Evolutionary conservation across 1,284 basidiomycete genomes (phyloP).

Genomic region (Austropuccinia psidii): DNA sequence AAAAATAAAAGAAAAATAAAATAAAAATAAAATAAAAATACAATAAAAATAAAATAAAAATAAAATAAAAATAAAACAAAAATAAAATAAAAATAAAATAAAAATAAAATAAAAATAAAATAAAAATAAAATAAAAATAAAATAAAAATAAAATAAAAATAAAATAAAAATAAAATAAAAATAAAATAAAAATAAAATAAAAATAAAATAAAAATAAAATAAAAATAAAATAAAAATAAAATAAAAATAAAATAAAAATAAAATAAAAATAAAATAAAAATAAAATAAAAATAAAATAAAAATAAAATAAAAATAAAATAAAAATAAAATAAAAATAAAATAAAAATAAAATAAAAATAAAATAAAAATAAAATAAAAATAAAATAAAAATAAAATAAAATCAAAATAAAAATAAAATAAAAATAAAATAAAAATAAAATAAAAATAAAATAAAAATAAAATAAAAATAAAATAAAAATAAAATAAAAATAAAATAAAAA

Average conservation of each 20-base stretch:
- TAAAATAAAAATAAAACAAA: background rate
- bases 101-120: background rate
- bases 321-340: background rate
- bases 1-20: background rate
- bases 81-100: background rate
- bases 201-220: background rate
- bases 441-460: background rate
- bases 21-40: background rate
- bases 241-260: background rate
- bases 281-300: background rate
- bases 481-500: background rate
- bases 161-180: background rate
- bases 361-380: background rate
- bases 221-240: background rate
- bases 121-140: background rate
- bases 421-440: background rate
- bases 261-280: background rate
- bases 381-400: background rate
- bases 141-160: background rate
- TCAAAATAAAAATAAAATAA: background rate
- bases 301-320: background rate
- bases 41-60: background rate
- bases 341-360: background rate
- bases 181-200: background rate
- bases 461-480: background rate